Base-by-base conservation (phyloP, 169 alveolate genomes). In the Babesia ovata region DNA sequence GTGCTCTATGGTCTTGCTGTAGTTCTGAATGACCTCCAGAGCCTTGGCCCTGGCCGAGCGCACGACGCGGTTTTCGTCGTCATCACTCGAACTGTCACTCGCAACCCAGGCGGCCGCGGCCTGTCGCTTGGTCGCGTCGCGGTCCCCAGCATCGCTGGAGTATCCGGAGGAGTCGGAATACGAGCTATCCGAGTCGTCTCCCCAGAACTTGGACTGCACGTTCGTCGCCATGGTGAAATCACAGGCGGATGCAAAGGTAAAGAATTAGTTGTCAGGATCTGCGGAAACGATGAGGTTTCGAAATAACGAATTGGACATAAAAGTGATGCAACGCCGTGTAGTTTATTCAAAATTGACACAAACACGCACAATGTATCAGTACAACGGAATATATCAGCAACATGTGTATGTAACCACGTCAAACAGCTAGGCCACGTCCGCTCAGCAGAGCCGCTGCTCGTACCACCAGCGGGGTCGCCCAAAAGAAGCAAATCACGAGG, bases 121-220 rank as follows among this genome's bases (percentile, higher is more conserved):
- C 52, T 87, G 87, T 60, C 93, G 86, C 39, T 89, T 86, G 48
- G 85, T 66, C 44, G 69, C 85, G 10, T 72, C 71, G n/a, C 42
- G 81, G 45, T 70, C 84, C 28, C 70, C 79, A 19, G 85, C 79
- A 59, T 87, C 75, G 54, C 93, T 84, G 33, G 92, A 81, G 36
- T 72, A 84, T 42, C 85, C 91, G 17, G 91, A 90, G 59, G 89
- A 82, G 60, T 84, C 89, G 16, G 81, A 48, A 49, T 79, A 75
- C 28, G 91, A 88, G 17, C 76, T 67, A 26, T 90, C 94, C 12
- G 91, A 84, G 63, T 90, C 96, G 53, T 91, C 94, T 39, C 94
- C 96, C 96, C 96, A 92, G 84, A 92, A 92, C 84, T 91, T 92
- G 16, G 95, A 91, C 69, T 91, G 95, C 96, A 92, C 87, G 58